Base-by-base conservation (phyloP, 805 yeast species). In the Phaffomyces opuntiae region DNA sequence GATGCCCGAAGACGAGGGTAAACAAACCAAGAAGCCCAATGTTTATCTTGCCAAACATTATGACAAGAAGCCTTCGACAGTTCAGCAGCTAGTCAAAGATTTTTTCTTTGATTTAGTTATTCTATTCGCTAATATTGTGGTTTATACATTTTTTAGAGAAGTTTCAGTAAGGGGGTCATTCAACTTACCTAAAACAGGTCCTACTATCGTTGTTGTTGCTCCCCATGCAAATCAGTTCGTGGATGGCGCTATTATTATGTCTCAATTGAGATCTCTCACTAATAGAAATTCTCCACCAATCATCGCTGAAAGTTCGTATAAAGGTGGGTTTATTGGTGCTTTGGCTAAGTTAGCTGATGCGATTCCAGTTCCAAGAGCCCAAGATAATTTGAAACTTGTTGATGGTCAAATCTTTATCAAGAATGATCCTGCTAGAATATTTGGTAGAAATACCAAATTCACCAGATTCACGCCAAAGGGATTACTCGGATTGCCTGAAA, bases 171-270 rank as follows among this genome's bases (percentile, higher is more conserved):
- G 89, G 43, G 91, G 91, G 12, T 83, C 83, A 0, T 80, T 75
- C 57, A 70, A 80, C 41, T 59, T 81, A 32, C 85, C 86, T 2
- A 69, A 71, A 38, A 57, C 69, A 9, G 85, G 83, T 0, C 83
- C 90, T 0, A 77, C 83, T n/a, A 81, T 84, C 45, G 77, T 83
- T 55, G 90, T 84, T 34, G 87, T 83, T 37, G 90, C 90, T 3
- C 91, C 91, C 2, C 90, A 84, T 63, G 88, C 88, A 8, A 88
- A 88, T 64, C 96, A 89, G 66, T 90, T 90, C 60, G 88, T 90
- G 32, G 84, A 78, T 53, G 89, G 87, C 4, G 75, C 87, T 45
- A 69, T 91, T 47, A 74, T 91, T 40, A 82, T 87, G 85, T 76
- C 81, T 39, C 86, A 81, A 56, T 85, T 87, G 25, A 77, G 84